Evolutionary conservation across 441 rosid genomes (phyloP), one percentile per base, ranked within the genome.

Genomic region (Pelargonium australe): DNA sequence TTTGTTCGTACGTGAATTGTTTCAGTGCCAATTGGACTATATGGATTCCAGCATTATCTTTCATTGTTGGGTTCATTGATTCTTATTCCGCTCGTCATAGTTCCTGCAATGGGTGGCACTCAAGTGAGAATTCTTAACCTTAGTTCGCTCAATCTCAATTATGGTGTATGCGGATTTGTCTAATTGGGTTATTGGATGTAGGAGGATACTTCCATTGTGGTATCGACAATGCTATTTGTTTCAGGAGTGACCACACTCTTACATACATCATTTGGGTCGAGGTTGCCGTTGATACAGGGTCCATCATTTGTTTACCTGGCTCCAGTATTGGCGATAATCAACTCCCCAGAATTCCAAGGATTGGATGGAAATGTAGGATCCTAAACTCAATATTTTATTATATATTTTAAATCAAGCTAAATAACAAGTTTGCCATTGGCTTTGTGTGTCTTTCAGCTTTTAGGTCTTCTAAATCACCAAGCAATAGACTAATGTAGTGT

Each of bases 101-200:
- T 91, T 83, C 99, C 97, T 67, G 96, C 99, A 63, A 95, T 95
- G 99, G 96, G 99, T 78, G 99, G 99, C 71, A 78, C 81, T 68
- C 86, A 85, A 51, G 97, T 95, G 83, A 86, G 97, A 83, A 63
- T 71, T 75, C 69, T 64, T 25, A 60, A 5, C 1, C 58, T 37
- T 3, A 51, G 19, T 51, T 51, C 17, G 12, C 3, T n/a, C 7
- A 16, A 3, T 51, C 7, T 37, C 1, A 41, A 17, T 65, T 65
- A 3, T 72, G 55, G 40, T 51, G 43, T 43, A 25, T 13, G 17
- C 11, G 71, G 63, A 0, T 74, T 78, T 69, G 34, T 75, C 80
- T 89, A 69, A 82, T 71, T 80, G 67, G 75, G 77, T 68, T 87
- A 71, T 80, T 83, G 76, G 74, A 65, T 85, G 77, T 83, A 94